Percentiles rank a stretch among this genome's conserved stretches.
phyloP scores from a whole-genome alignment of 305 asterid genomes.

The Solanum hybrid region DNA sequence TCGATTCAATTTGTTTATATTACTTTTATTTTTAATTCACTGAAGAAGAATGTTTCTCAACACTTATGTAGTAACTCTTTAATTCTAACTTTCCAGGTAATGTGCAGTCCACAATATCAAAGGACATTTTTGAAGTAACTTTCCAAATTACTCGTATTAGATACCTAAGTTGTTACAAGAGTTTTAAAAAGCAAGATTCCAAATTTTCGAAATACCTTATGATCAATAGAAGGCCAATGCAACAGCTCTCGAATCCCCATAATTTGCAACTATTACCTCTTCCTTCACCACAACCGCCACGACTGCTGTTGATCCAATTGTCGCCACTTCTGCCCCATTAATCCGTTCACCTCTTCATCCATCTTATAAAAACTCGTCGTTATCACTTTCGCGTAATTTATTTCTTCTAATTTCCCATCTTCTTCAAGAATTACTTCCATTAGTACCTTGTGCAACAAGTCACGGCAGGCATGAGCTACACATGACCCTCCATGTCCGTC shows the following conservation, averaged over 20 bases:
- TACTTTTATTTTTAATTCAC: no score
- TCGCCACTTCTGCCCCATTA: constrained; percentile 30
- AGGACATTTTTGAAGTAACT: neutral
- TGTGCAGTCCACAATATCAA: neutral
- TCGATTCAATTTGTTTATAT: neutral
- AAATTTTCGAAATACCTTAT: constrained; percentile 28
- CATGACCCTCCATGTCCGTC: constrained; percentile 61
- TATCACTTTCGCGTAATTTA: constrained; percentile 49
- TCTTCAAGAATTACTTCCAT: constrained; percentile 9
- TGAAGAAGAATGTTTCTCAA: neutral
- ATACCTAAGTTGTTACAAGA: neutral
- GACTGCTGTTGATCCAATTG: constrained; percentile 51
- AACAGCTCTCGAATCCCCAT: constrained; percentile 58
- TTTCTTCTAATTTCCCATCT: neutral
- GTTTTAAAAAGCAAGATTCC: neutral
- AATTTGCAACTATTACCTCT: constrained; percentile 47
- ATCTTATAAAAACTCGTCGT: constrained; percentile 32
- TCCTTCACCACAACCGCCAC: constrained; percentile 56
- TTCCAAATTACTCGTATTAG: neutral
- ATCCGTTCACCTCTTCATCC: constrained; percentile 49
- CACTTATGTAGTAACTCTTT: neutral
- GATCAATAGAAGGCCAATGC: constrained; percentile 38
- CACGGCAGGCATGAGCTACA: constrained; percentile 51
- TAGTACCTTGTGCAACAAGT: constrained; percentile 36
- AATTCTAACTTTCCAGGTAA: no score